Percentiles rank a stretch among this genome's conserved stretches.
These are phyloP conservation scores for Colletotrichum shisoi DNA, from an alignment of 2,329 filamentous ascomycete genomes.

Conservation along the genomic window DNA sequence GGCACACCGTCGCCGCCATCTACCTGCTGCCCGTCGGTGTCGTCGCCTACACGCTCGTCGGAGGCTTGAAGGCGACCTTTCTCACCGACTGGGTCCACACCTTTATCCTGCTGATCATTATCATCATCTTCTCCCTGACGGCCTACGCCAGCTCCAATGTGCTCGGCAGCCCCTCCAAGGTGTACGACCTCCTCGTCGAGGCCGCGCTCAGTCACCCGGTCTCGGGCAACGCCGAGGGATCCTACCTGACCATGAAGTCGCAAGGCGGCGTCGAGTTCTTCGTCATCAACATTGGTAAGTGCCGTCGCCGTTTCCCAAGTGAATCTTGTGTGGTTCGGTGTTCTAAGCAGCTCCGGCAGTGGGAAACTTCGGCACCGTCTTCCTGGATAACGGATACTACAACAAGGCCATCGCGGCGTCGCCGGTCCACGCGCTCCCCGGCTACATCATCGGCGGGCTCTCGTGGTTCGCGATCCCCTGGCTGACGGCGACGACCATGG, in stretches of 20 bases:
- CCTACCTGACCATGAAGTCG: slow-evolving; percentile 81
- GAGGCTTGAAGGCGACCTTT: slow-evolving; percentile 80
- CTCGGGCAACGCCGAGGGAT: slow-evolving; percentile 75
- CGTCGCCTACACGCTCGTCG: slow-evolving; percentile 72
- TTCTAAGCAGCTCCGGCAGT: slow-evolving; percentile 52
- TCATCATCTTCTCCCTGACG: slow-evolving; percentile 79
- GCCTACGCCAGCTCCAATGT: slow-evolving; percentile 63
- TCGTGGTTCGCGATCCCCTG: slow-evolving; percentile 87
- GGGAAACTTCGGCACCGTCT: slow-evolving; percentile 78
- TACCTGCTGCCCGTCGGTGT: slow-evolving; percentile 83
- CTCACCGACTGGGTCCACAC: slow-evolving; percentile 82
- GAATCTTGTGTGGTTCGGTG: slow-evolving; percentile 44
- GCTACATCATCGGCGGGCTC: slow-evolving; percentile 78
- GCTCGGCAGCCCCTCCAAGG: slow-evolving; percentile 69
- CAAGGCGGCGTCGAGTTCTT: slow-evolving; percentile 75
- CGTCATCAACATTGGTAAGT: slow-evolving; percentile 73
- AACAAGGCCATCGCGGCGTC: slow-evolving; percentile 85
- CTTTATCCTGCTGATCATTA: slow-evolving; percentile 76
- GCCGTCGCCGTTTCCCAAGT: background rate
- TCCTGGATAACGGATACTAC: slow-evolving; percentile 81
- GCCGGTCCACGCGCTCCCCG: slow-evolving; percentile 79
- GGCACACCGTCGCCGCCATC: slow-evolving; percentile 71
- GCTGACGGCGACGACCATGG: slow-evolving; percentile 84
- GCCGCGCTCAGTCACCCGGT: slow-evolving; percentile 73
- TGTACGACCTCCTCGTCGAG: slow-evolving; percentile 74